Conservation (phyloP, 2,329 filamentous ascomycete genomes). For the Xylariaceae sp. region DNA sequence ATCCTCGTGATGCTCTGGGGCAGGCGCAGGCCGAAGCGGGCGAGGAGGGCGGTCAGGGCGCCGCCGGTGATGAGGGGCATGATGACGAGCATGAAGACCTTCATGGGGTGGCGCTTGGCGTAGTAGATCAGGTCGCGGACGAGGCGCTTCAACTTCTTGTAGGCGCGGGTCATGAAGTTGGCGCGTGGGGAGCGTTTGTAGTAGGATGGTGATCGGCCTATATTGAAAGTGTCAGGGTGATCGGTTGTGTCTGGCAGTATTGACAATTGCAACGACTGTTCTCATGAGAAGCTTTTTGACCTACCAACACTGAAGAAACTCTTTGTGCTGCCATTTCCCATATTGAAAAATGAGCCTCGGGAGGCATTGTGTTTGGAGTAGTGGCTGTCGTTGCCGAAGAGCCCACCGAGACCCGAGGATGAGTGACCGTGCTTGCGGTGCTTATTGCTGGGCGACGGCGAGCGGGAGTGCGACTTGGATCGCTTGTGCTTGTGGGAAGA, state of each 20-base stretch:
- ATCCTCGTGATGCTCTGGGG: constrained; percentile 60
- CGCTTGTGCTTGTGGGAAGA: constrained; percentile 19
- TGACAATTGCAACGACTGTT: not conserved
- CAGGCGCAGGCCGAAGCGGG: constrained; percentile 73
- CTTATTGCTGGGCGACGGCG: too few species aligned
- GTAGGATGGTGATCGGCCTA: constrained; percentile 58
- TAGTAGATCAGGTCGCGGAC: constrained; percentile 78
- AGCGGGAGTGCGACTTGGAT: constrained; percentile 14
- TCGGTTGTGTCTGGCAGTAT: not conserved
- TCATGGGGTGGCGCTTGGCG: constrained; percentile 77
- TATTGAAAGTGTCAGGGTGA: not conserved
- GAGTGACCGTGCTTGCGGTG: constrained; percentile 28
- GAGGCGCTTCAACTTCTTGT: constrained; percentile 73
- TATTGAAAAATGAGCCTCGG: constrained; percentile 27
- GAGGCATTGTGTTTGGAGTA: constrained; percentile 25
- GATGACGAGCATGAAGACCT: constrained; percentile 82
- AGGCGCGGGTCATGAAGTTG: constrained; percentile 70
- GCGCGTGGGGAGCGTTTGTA: constrained; percentile 80
- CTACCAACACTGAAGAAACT: constrained; percentile 31
- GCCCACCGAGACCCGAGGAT: constrained; percentile 15
- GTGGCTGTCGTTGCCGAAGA: constrained; percentile 21
- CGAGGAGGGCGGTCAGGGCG: constrained; percentile 71
- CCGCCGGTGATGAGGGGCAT: constrained; percentile 85
- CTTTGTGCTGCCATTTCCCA: constrained; percentile 29
- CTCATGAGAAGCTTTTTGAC: constrained; percentile 3